Base-by-base conservation (phyloP, 345 rosid genomes). In the Acer yangbiense region DNA sequence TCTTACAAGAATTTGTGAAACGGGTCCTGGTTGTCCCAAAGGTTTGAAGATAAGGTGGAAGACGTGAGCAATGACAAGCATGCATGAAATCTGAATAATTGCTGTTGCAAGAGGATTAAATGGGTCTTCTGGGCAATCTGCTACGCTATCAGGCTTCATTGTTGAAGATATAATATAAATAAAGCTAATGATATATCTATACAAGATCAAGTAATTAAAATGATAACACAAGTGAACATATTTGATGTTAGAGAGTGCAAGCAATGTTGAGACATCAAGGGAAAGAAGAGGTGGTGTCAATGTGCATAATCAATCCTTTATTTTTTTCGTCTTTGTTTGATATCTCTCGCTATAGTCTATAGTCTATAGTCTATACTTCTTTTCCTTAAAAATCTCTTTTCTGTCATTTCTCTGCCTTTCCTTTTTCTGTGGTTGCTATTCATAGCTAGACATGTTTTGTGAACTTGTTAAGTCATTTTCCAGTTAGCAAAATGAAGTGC, bases 31-130 rank as follows among this genome's bases (percentile, higher is more conserved):
- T 78, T 90, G 92, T 9, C 97, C 96, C 27, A 89, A 65, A 18
- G 90, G 88, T 78, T 93, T 93, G 83, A 95, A 82, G 72, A 89
- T 68, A 50, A 93, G 90, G 76, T 93, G 88, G 78, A 93, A 95
- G 78, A 91, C 78, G 11, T 95, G 98, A 77, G 99, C 91, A 80
- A 91, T 80, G 57, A 95, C 97, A 60, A 95, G 95, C 72, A 95
- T 92, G 76, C 89, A 84, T 52, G 91, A 81, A 69, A 89, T 89
- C 83, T 93, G 99, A 73, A 88, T 68, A 71, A 84, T 77, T 70
- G 89, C 84, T 7, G 89, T 80, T 77, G 89, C 74, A 55, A 93
- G 86, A 14, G 99, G 99, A 78, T 95, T 95, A 82, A 93, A 84
- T 63, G 87, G 81, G 52, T 90, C 87, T 0, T 68, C 72, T 57